phyloP scores from a whole-genome alignment of 1,139 yeast genomes.

The Nematodospora anomalae region DNA sequence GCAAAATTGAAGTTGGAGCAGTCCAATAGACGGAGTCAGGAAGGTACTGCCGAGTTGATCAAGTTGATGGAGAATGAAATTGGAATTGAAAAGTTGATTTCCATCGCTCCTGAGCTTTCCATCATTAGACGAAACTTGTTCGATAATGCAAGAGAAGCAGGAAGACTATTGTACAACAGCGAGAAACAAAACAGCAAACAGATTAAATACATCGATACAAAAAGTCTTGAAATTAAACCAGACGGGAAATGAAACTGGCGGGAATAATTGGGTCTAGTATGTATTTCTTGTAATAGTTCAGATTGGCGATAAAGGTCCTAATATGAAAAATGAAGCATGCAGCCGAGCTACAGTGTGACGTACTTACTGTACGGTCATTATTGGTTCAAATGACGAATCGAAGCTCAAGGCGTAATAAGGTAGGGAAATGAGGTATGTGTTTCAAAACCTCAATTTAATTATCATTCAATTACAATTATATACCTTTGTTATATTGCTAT shows the following conservation, averaged over 20 bases:
- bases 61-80: conserved; percentile 16
- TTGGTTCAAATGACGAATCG: no score
- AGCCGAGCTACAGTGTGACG: no score
- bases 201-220: conserved; percentile 8
- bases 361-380: no score
- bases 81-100: conserved; percentile 22
- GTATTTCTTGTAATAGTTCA: no score
- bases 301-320: no score
- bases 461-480: conserved; percentile 1
- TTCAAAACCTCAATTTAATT: no score
- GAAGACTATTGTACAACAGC: conserved; percentile 19
- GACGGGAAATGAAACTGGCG: no score
- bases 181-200: neutral
- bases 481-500: no score
- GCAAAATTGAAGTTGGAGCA: conserved; percentile 9
- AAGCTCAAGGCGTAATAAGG: no score
- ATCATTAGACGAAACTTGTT: conserved; percentile 28
- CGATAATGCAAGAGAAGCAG: conserved; percentile 36
- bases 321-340: no score
- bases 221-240: conserved; percentile 7
- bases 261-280: neutral
- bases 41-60: neutral
- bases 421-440: no score
- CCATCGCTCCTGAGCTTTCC: conserved; percentile 23
- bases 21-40: conserved; percentile 11